Conservation (phyloP, 345 rosid genomes). For the Populus nigra region DNA sequence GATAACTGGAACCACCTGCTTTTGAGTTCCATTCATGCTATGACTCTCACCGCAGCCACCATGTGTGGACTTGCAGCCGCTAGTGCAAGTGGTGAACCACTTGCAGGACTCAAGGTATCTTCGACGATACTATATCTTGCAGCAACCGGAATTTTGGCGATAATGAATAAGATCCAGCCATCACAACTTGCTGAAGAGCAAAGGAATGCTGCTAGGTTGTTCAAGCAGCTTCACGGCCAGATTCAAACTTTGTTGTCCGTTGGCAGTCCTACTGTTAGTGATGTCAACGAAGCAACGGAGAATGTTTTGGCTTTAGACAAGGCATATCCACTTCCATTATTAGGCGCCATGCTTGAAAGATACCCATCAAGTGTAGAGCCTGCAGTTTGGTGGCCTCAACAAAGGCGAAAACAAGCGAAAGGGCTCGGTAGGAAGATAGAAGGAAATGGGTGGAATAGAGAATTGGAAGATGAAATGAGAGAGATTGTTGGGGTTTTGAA, state of each 20-base stretch:
- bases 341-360: constrained; percentile 50
- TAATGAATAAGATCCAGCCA: constrained; percentile 53
- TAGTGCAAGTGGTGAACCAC: constrained; percentile 11
- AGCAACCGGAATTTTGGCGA: constrained; percentile 37
- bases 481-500: constrained; percentile 27
- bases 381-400: constrained; percentile 51
- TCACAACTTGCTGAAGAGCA: constrained; percentile 65
- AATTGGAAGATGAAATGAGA: constrained; percentile 45
- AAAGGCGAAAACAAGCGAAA: background rate
- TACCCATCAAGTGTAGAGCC: constrained; percentile 46
- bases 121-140: constrained; percentile 40
- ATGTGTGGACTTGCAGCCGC: constrained; percentile 41
- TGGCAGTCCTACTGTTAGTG: constrained; percentile 22
- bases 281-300: constrained; percentile 43
- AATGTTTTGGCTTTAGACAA: constrained; percentile 47
- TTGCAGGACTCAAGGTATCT: constrained; percentile 34
- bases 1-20: constrained; percentile 55
- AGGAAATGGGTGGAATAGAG: constrained; percentile 42
- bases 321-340: constrained; percentile 57
- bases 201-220: constrained; percentile 48
- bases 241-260: constrained; percentile 28
- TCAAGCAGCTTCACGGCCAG: constrained; percentile 45
- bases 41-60: constrained; percentile 48
- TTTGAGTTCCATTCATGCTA: constrained; percentile 43
- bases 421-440: background rate